Conservation (phyloP, 23 red algal species). For the Gracilariopsis chorda region DNA sequence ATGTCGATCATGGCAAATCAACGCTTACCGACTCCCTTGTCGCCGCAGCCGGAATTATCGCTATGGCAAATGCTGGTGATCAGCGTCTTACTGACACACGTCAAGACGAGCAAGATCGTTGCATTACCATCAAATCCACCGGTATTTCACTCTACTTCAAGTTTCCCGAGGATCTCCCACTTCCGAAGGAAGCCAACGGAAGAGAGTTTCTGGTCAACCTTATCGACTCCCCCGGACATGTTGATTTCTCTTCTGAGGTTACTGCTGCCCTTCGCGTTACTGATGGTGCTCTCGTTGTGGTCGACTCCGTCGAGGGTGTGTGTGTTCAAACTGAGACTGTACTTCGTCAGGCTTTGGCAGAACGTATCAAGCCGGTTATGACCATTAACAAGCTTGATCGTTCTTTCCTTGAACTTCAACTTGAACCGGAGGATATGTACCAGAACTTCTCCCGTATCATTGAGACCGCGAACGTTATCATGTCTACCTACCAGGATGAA, state of each 20-base stretch:
- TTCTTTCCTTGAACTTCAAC: constrained; percentile 97
- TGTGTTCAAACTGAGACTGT: constrained; percentile 99
- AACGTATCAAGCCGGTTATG: constrained; percentile 98
- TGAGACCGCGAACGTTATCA: constrained; percentile 98
- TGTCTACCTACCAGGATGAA: constrained; percentile 96
- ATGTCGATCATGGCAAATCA: constrained; percentile 99
- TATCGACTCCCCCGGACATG: constrained; percentile 98
- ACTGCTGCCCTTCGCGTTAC: constrained; percentile 98
- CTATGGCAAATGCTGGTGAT: constrained; percentile 92
- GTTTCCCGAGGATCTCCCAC: constrained; percentile 67
- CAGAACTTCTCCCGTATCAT: constrained; percentile 97
- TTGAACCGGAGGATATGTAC: constrained; percentile 99
- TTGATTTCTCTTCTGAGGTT: constrained; percentile 99
- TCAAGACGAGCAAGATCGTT: constrained; percentile 98
- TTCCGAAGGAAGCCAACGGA: constrained; percentile 93
- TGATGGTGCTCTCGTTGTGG: constrained; percentile 98
- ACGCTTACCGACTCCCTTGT: constrained; percentile 99
- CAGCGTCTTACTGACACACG: constrained; percentile 97
- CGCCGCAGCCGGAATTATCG: constrained; percentile 98
- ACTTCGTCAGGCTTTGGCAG: constrained; percentile 95
- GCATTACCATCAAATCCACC: constrained; percentile 99
- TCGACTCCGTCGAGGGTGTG: constrained; percentile 99
- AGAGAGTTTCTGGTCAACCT: constrained; percentile 95
- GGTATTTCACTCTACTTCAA: constrained; percentile 98
- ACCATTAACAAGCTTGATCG: constrained; percentile 99